Evolutionary conservation across 139 green algal genomes (phyloP).

Genomic region (Micractinium sp.): DNA sequence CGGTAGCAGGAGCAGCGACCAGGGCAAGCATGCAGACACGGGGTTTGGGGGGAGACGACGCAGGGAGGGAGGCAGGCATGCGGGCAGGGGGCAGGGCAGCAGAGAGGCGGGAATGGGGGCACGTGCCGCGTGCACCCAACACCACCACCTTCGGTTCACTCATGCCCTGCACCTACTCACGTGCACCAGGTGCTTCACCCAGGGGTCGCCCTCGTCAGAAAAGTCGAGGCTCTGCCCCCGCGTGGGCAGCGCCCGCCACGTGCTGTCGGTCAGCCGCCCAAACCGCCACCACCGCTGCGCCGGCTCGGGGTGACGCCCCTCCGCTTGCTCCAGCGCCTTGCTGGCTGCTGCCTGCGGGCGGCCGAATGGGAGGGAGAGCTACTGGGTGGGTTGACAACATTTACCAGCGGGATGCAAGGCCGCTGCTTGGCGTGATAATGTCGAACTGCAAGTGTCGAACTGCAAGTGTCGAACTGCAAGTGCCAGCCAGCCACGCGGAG

Average conservation of each 20-base stretch:
- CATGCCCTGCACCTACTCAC: background rate
- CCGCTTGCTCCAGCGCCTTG: background rate
- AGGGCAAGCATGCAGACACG: background rate
- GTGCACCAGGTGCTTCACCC: conserved; percentile 26
- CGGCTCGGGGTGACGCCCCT: background rate
- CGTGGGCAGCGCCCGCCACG: background rate
- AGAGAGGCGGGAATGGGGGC: no score
- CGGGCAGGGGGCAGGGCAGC: background rate
- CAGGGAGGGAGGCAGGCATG: background rate
- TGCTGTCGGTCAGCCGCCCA: background rate
- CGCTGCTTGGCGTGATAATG: no score
- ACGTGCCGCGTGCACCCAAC: no score
- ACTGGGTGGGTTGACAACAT: background rate
- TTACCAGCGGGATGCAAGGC: background rate
- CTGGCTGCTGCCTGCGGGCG: background rate
- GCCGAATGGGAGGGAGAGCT: background rate
- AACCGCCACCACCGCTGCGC: conserved; percentile 5
- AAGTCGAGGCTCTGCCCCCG: background rate
- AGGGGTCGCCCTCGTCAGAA: background rate
- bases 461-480: no score
- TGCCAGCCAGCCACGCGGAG: background rate
- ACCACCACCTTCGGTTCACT: no score
- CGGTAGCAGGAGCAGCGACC: background rate
- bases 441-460: no score
- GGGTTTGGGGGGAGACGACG: no score